Evolutionary conservation across 345 rosid genomes (phyloP).

Genomic region (Eucalyptus marginata): DNA sequence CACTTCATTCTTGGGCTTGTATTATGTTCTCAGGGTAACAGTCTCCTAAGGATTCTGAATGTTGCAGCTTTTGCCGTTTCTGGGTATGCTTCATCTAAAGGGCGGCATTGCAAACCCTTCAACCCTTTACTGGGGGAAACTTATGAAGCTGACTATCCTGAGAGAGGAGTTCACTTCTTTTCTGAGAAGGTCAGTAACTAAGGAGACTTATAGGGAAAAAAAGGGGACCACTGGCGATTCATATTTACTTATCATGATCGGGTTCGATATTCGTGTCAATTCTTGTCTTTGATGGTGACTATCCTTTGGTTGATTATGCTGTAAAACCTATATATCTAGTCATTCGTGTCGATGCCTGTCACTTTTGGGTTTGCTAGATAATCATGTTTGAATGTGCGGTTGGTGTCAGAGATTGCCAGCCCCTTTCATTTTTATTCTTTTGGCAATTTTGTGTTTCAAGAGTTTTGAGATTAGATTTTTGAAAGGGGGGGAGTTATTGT

Average conservation of each 20-base stretch:
- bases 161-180: constrained; percentile 84
- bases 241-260: neutral
- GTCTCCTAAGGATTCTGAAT: constrained; percentile 56
- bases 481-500: neutral
- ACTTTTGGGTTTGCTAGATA: neutral
- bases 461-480: neutral
- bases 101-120: constrained; percentile 97
- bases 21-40: constrained; percentile 49
- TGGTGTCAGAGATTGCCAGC: neutral
- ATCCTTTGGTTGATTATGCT: neutral
- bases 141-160: constrained; percentile 91
- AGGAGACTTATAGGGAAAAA: neutral
- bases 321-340: neutral
- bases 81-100: constrained; percentile 92
- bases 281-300: neutral
- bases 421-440: neutral
- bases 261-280: neutral
- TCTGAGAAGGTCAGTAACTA: constrained; percentile 73
- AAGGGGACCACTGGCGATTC: neutral
- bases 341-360: neutral
- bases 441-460: neutral
- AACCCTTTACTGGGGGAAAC: constrained; percentile 97
- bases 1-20: neutral
- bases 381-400: neutral
- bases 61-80: constrained; percentile 99